phyloP scores from a whole-genome alignment of 805 yeast genomes.

The Wickerhamomyces canadensis region DNA sequence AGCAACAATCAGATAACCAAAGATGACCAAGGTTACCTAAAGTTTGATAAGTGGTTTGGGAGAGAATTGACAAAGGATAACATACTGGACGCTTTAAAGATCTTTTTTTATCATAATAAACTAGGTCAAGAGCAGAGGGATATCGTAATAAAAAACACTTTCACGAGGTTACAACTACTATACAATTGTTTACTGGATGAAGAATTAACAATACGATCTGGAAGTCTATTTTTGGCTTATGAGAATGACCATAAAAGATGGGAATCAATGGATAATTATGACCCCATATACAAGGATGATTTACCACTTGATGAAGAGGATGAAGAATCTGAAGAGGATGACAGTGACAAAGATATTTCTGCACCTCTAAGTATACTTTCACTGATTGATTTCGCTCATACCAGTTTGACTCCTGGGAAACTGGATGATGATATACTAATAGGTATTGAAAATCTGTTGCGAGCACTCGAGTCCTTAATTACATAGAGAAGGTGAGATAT shows the following conservation, averaged over 20 bases:
- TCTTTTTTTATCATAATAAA: slow-evolving; percentile 37
- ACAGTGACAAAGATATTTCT: slow-evolving; percentile 20
- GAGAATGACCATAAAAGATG: slow-evolving; percentile 63
- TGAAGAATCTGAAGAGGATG: slow-evolving; percentile 29
- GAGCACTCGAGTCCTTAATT: slow-evolving; percentile 29
- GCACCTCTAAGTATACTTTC: slow-evolving; percentile 51
- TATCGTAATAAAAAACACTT: slow-evolving; percentile 39
- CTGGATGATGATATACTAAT: slow-evolving; percentile 69
- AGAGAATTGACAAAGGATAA: slow-evolving; percentile 43
- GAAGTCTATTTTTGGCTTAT: slow-evolving; percentile 66
- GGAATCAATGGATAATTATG: slow-evolving; percentile 37
- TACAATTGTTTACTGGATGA: slow-evolving; percentile 56
- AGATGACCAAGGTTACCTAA: slow-evolving; percentile 37
- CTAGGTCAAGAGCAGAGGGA: slow-evolving; percentile 28
- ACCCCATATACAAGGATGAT: slow-evolving; percentile 32
- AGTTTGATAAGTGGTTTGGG: slow-evolving; percentile 68
- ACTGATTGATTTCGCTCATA: slow-evolving; percentile 89
- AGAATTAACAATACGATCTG: slow-evolving; percentile 63
- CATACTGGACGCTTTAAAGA: slow-evolving; percentile 38
- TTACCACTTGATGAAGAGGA: slow-evolving; percentile 28
- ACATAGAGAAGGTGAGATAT: too few relatives aligned
- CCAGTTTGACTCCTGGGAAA: slow-evolving; percentile 52
- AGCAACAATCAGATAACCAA: slow-evolving; percentile 10
- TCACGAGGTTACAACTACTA: slow-evolving; percentile 57
- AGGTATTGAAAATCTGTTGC: slow-evolving; percentile 64